Conservation (phyloP, 2,329 filamentous ascomycete genomes). For the Cladophialophora immunda region DNA sequence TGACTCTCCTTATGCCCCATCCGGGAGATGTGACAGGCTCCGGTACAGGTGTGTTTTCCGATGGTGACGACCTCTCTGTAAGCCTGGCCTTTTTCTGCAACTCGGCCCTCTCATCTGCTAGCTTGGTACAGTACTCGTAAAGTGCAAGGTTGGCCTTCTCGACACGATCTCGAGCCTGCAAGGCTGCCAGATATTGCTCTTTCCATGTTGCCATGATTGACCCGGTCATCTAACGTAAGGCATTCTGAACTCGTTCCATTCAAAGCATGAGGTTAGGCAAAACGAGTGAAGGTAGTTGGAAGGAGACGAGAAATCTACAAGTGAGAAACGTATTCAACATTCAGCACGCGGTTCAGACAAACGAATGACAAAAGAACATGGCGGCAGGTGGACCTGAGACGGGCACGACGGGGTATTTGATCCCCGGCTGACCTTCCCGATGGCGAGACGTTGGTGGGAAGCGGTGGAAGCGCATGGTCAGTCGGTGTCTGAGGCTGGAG, state of each 20-base stretch:
- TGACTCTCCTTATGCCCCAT: slow-evolving; percentile 34
- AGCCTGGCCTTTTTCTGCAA: slow-evolving; percentile 31
- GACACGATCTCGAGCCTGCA: slow-evolving; percentile 75
- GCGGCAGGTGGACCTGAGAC: slow-evolving; percentile 5
- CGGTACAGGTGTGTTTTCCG: slow-evolving; percentile 45
- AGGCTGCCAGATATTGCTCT: slow-evolving; percentile 78
- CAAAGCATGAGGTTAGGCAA: not conserved
- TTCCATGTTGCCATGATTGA: slow-evolving; percentile 73
- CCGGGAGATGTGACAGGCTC: slow-evolving; percentile 11
- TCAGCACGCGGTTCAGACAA: not conserved
- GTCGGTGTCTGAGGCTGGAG: not conserved
- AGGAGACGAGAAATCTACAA: not conserved
- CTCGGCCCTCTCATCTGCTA: slow-evolving; percentile 42
- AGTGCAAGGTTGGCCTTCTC: slow-evolving; percentile 72
- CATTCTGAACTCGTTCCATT: slow-evolving; percentile 5
- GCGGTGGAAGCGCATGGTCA: not conserved
- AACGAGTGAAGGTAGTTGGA: not conserved
- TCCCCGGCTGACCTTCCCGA: slow-evolving; percentile 30
- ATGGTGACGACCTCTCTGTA: slow-evolving; percentile 11
- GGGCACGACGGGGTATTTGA: not conserved
- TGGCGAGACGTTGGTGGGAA: not conserved
- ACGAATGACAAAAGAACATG: slow-evolving; percentile 10
- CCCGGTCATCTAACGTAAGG: slow-evolving; percentile 20
- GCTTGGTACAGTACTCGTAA: slow-evolving; percentile 72
- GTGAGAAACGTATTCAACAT: not conserved